Percentiles rank a stretch among this genome's conserved stretches.
These are phyloP conservation scores for Viola pubescens DNA, from an alignment of 441 rosid genomes.

Conservation along the genomic window DNA sequence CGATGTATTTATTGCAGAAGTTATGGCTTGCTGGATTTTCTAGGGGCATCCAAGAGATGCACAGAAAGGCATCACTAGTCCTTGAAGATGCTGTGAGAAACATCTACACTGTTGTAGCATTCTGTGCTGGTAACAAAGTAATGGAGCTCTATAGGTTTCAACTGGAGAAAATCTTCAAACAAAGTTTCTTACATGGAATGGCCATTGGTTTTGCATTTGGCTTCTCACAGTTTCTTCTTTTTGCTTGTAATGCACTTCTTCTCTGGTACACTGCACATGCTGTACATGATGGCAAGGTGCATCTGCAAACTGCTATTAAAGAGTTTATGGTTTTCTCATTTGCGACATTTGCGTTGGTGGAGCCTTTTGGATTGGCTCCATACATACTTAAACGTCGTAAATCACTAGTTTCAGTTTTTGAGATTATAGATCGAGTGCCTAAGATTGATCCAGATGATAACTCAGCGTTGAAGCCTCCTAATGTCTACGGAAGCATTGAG, in stretches of 20 bases:
- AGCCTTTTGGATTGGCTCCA: slow-evolving; percentile 99
- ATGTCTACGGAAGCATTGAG: slow-evolving; percentile 95
- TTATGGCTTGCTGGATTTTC: slow-evolving; percentile 99
- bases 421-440: slow-evolving; percentile 90
- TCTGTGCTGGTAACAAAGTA: slow-evolving; percentile 97
- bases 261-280: slow-evolving; percentile 86
- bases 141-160: slow-evolving; percentile 95
- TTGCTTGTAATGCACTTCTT: slow-evolving; percentile 95
- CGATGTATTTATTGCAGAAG: slow-evolving; percentile 53
- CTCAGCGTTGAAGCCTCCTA: slow-evolving; percentile 84
- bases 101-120: slow-evolving; percentile 98
- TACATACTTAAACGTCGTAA: slow-evolving; percentile 92
- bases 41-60: slow-evolving; percentile 98
- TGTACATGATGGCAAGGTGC: slow-evolving; percentile 40
- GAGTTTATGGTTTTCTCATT: slow-evolving; percentile 98
- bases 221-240: slow-evolving; percentile 96
- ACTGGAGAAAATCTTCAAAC: slow-evolving; percentile 62
- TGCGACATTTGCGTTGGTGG: slow-evolving; percentile 95
- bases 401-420: slow-evolving; percentile 90
- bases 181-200: slow-evolving; percentile 89
- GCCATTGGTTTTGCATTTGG: slow-evolving; percentile 95
- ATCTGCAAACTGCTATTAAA: slow-evolving; percentile 68
- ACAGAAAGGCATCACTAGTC: slow-evolving; percentile 95
- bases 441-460: slow-evolving; percentile 91
- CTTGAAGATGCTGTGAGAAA: slow-evolving; percentile 98